phyloP scores from a whole-genome alignment of 2,329 filamentous ascomycete species.

The Cercospora sp. region DNA sequence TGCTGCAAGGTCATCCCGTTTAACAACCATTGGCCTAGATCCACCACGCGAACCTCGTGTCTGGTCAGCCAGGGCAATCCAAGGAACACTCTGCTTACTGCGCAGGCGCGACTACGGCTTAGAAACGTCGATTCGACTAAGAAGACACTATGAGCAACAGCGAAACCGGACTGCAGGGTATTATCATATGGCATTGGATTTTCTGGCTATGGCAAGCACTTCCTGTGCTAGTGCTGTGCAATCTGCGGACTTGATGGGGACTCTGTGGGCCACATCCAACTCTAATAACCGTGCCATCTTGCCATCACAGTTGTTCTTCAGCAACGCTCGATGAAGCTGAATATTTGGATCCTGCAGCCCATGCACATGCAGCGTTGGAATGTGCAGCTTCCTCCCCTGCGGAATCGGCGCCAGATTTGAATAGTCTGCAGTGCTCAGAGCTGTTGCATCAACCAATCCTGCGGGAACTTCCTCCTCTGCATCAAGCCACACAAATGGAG shows the following conservation, averaged over 20 bases:
- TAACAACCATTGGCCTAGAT: background rate
- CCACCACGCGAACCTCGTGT: background rate
- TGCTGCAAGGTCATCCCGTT: background rate
- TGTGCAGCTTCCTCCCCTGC: slow-evolving; percentile 44
- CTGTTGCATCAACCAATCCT: slow-evolving; percentile 14
- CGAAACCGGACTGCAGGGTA: background rate
- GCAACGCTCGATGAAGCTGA: slow-evolving; percentile 54
- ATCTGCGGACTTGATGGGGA: slow-evolving; percentile 65
- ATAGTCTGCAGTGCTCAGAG: slow-evolving; percentile 11
- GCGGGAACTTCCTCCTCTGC: slow-evolving; percentile 30
- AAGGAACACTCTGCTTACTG: background rate
- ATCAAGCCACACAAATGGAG: slow-evolving; percentile 19
- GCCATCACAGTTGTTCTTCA: slow-evolving; percentile 58
- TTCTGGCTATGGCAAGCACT: slow-evolving; percentile 7
- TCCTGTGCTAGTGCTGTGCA: slow-evolving; percentile 10
- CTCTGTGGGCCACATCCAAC: slow-evolving; percentile 68
- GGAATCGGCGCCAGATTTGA: slow-evolving; percentile 9
- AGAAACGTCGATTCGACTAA: background rate
- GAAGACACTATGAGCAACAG: background rate
- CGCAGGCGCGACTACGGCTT: background rate
- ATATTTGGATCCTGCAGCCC: slow-evolving; percentile 60
- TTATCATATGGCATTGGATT: slow-evolving; percentile 5
- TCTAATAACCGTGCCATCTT: slow-evolving; percentile 58
- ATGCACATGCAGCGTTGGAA: slow-evolving; percentile 66
- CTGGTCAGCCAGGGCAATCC: background rate